Conservation (phyloP, 768 basidiomycete genomes). For the Auricularia sp. region DNA sequence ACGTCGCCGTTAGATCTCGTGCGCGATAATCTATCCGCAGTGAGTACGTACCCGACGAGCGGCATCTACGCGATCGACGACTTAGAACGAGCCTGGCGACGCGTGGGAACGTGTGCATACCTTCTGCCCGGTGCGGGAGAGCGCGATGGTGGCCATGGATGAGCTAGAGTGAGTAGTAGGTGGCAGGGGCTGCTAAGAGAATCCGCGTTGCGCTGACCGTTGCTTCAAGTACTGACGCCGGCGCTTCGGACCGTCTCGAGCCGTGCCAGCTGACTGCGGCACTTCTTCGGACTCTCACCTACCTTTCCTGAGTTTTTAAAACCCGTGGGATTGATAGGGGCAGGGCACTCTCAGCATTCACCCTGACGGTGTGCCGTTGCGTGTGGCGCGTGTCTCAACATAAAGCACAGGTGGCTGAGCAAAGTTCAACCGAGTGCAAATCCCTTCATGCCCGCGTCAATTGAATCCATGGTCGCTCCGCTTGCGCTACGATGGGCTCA, state of each 20-base stretch:
- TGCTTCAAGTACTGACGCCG: neutral
- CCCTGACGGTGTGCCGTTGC: too few species aligned
- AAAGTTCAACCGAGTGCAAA: too few species aligned
- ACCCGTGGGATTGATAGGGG: too few species aligned
- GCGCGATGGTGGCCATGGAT: conserved; percentile 39
- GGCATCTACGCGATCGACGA: conserved; percentile 44
- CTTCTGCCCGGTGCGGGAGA: conserved; percentile 54
- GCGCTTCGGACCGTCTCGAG: neutral
- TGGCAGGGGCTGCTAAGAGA: conserved; percentile 2
- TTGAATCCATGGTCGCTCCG: too few species aligned
- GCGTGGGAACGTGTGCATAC: conserved; percentile 19
- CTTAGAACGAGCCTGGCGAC: conserved; percentile 3
- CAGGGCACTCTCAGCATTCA: too few species aligned
- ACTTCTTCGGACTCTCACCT: neutral
- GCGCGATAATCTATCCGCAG: conserved; percentile 6
- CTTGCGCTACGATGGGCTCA: neutral
- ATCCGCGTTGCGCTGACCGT: neutral
- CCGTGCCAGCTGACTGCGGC: neutral
- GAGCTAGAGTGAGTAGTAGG: conserved; percentile 6
- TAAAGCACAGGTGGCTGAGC: neutral
- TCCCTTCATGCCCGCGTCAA: too few species aligned
- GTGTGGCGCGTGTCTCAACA: too few species aligned
- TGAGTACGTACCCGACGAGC: conserved; percentile 46
- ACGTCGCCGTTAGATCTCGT: conserved; percentile 1
- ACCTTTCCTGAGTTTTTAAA: too few species aligned